These are phyloP conservation scores for Phtheirospermum japonicum DNA, from an alignment of 257 asterid genomes.

Conservation along the genomic window DNA sequence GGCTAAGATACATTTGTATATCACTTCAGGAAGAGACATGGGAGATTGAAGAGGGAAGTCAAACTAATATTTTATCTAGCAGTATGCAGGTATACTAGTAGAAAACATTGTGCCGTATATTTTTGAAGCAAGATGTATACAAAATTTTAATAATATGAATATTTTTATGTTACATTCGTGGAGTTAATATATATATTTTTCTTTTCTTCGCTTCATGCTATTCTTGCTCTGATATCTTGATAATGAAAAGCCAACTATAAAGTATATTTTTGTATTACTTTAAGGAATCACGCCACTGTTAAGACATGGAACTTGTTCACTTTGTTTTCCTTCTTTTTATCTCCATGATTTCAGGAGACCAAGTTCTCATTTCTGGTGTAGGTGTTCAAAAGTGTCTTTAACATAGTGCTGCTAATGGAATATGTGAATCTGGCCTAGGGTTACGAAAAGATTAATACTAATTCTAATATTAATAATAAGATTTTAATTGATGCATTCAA, in stretches of 20 bases:
- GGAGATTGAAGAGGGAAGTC: slow-evolving; percentile 97
- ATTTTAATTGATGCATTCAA: neutral
- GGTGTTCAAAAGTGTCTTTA: neutral
- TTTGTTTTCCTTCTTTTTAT: slow-evolving; percentile 3
- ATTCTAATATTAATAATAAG: neutral
- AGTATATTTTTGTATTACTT: neutral
- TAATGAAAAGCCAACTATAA: neutral
- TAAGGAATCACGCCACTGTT: neutral
- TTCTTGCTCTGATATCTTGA: slow-evolving; percentile 1
- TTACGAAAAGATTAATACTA: neutral
- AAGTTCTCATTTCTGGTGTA: too few relatives aligned
- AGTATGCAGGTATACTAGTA: slow-evolving; percentile 76
- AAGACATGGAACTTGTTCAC: neutral
- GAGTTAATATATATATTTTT: neutral
- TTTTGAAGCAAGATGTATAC: slow-evolving; percentile 5
- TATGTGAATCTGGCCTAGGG: slow-evolving; percentile 5
- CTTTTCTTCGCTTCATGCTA: neutral
- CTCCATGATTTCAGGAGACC: too few relatives aligned
- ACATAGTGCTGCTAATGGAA: neutral
- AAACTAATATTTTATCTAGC: slow-evolving; percentile 87
- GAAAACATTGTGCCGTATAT: slow-evolving; percentile 13
- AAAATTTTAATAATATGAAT: slow-evolving; percentile 3
- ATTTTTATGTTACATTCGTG: neutral
- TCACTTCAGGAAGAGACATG: slow-evolving; percentile 87
- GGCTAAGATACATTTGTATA: slow-evolving; percentile 27